Evolutionary conservation across 495 filamentous ascomycete genomes (phyloP).

Genomic region (Corynascus novoguineensis): DNA sequence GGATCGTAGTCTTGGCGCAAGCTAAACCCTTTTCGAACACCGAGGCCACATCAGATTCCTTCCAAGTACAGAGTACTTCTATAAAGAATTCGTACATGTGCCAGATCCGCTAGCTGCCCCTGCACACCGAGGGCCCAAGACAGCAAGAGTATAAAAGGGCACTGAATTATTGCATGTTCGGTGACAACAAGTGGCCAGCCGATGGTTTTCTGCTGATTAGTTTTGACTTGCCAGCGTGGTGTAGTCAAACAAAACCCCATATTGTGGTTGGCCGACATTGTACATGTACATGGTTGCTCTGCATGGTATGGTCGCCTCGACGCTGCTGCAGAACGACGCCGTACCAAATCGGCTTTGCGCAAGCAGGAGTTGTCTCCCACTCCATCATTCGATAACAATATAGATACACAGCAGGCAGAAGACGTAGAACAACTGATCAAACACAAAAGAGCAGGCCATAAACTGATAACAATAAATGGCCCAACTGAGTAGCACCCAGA

Average conservation of each 20-base stretch:
- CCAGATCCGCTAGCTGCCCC: not conserved
- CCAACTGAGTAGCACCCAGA: not conserved
- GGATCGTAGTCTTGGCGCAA: not conserved
- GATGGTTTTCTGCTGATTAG: not conserved
- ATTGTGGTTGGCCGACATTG: not conserved
- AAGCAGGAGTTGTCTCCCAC: too few species aligned
- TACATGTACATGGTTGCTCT: not conserved
- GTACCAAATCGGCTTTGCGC: too few species aligned
- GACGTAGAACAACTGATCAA: not conserved
- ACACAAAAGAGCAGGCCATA: not conserved
- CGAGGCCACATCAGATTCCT: too few species aligned
- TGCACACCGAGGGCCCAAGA: conserved; percentile 9
- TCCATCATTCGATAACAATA: too few species aligned
- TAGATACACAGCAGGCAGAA: too few species aligned
- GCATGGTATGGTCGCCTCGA: too few species aligned
- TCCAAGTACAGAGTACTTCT: too few species aligned
- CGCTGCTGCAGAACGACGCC: too few species aligned
- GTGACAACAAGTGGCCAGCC: not conserved
- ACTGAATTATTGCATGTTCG: not conserved
- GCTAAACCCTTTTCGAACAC: conserved; percentile 12
- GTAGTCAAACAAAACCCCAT: not conserved
- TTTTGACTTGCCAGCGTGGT: not conserved
- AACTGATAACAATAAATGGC: not conserved
- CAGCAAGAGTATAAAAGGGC: not conserved
- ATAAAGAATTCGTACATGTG: too few species aligned